Conservation (phyloP, 23 red algal species). For the Gracilaria gracilis region DNA sequence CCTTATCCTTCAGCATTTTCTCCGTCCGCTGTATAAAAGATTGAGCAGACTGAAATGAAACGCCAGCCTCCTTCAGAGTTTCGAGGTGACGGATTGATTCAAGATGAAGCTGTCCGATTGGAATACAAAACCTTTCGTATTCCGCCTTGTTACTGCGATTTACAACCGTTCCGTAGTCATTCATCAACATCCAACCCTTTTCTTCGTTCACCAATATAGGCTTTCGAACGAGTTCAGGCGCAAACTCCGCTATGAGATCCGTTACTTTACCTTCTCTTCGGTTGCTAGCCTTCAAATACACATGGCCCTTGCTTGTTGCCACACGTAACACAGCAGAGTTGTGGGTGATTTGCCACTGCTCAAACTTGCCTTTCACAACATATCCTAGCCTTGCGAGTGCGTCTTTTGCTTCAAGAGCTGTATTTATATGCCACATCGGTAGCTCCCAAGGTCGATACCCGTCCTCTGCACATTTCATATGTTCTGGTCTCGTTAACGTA, state of each 20-base stretch:
- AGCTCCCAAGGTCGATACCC: constrained; percentile 6
- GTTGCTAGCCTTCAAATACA: constrained; percentile 24
- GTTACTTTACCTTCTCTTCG: constrained; percentile 5
- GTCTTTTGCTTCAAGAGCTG: background rate
- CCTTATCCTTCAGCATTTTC: background rate
- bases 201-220: constrained; percentile 36
- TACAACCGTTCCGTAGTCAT: background rate
- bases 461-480: background rate
- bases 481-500: background rate
- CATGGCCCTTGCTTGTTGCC: constrained; percentile 6
- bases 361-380: background rate
- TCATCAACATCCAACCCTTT: constrained; percentile 34
- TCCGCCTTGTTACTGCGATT: background rate
- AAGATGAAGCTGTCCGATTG: background rate
- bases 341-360: constrained; percentile 5
- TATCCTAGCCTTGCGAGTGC: constrained; percentile 5
- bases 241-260: background rate
- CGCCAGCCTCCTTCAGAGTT: background rate
- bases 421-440: background rate
- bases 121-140: background rate
- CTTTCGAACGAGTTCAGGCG: background rate
- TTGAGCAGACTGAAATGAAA: background rate
- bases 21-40: background rate
- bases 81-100: constrained; percentile 7
- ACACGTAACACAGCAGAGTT: constrained; percentile 15